These are phyloP conservation scores for Phytophthora europaea DNA, from an alignment of 352 stramenopile species.

Conservation along the genomic window DNA sequence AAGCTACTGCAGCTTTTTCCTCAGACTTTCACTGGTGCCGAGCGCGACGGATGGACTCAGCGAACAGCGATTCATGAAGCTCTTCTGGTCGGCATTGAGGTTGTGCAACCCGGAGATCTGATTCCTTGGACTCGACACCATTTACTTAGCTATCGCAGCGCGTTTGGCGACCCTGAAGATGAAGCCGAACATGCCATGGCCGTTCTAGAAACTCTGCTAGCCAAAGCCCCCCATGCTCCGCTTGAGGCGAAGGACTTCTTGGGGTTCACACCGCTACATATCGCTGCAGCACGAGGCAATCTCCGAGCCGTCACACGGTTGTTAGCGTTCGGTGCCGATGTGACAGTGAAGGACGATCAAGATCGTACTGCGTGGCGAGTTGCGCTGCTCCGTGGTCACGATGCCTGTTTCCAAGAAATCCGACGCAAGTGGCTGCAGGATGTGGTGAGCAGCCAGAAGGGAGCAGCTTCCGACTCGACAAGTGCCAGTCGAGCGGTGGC, in stretches of 20 bases:
- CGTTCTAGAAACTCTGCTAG: constrained; percentile 44
- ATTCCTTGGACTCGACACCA: constrained; percentile 38
- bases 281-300: constrained; percentile 59
- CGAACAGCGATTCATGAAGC: constrained; percentile 61
- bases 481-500: constrained; percentile 4
- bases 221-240: constrained; percentile 38
- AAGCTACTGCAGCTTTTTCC: constrained; percentile 72
- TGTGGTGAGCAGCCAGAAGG: constrained; percentile 28
- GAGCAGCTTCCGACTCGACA: constrained; percentile 8
- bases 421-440: constrained; percentile 67
- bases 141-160: constrained; percentile 9
- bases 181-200: constrained; percentile 42
- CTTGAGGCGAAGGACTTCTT: constrained; percentile 65
- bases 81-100: constrained; percentile 35
- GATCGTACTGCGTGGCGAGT: constrained; percentile 71
- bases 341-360: constrained; percentile 49
- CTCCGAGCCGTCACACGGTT: constrained; percentile 49
- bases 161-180: constrained; percentile 10
- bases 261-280: constrained; percentile 69
- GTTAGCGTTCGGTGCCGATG: constrained; percentile 59
- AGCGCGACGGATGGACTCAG: constrained; percentile 57
- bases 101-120: constrained; percentile 31
- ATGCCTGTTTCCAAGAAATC: constrained; percentile 74
- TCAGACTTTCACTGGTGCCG: constrained; percentile 42
- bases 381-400: constrained; percentile 58